phyloP scores from a whole-genome alignment of 345 rosid genomes.

The Citrus unshiu region DNA sequence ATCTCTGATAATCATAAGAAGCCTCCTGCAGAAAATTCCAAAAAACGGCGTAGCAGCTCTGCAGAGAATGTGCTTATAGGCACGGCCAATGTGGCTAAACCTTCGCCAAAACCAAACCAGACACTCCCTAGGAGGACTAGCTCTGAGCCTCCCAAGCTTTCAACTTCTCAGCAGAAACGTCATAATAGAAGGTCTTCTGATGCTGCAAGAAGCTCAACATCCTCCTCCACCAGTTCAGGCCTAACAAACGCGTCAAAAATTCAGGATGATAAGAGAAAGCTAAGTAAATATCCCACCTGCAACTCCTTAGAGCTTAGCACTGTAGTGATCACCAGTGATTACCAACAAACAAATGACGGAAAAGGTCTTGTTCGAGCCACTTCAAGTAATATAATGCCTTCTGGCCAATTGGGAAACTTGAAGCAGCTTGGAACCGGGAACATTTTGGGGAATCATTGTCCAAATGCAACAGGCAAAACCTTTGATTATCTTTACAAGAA shows the following conservation, averaged over 20 bases:
- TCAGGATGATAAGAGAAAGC: conserved; percentile 1
- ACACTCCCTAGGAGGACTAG: conserved; percentile 24
- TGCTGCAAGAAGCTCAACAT: conserved; percentile 37
- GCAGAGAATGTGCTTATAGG: conserved; percentile 19
- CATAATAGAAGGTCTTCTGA: conserved; percentile 25
- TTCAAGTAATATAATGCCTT: conserved; percentile 30
- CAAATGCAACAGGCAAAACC: conserved; percentile 26
- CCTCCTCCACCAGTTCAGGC: conserved; percentile 33
- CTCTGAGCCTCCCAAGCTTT: conserved; percentile 10
- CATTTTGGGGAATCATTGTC: conserved; percentile 17
- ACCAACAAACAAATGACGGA: conserved; percentile 11
- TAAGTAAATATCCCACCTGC: conserved; percentile 5
- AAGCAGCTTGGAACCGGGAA: conserved; percentile 24
- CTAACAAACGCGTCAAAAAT: neutral
- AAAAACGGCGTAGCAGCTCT: conserved; percentile 25
- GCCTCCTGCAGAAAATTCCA: conserved; percentile 17
- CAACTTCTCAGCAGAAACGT: conserved; percentile 11
- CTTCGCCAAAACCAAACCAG: conserved; percentile 20
- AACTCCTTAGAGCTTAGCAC: conserved; percentile 24
- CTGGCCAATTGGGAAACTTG: conserved; percentile 38
- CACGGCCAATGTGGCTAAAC: conserved; percentile 16
- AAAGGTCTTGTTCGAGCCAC: conserved; percentile 35
- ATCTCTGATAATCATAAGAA: conserved; percentile 12
- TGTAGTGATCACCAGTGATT: neutral
- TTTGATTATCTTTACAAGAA: conserved; percentile 19